Evolutionary conservation across 148 eudicot genomes (phyloP).

Genomic region (Persicaria tinctoria): DNA sequence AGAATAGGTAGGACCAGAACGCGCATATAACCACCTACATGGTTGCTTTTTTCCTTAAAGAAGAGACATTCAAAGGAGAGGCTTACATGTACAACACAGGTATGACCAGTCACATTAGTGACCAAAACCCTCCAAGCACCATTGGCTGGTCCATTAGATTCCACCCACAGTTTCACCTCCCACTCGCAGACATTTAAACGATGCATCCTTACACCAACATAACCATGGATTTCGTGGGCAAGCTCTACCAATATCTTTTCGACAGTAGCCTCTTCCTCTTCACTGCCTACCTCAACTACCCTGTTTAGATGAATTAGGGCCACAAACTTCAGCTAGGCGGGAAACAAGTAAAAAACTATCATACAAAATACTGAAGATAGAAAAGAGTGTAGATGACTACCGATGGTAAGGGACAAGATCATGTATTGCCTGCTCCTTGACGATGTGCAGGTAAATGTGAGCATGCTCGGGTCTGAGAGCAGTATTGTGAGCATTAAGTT

Average conservation of each 20-base stretch:
- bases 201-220: slow-evolving; percentile 82
- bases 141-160: slow-evolving; percentile 71
- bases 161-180: slow-evolving; percentile 91
- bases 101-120: slow-evolving; percentile 88
- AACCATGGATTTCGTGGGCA: slow-evolving; percentile 64
- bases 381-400: slow-evolving; percentile 27
- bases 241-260: slow-evolving; percentile 57
- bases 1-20: background rate
- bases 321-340: background rate
- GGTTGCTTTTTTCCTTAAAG: background rate
- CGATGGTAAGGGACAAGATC: slow-evolving; percentile 82
- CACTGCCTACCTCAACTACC: slow-evolving; percentile 40
- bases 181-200: slow-evolving; percentile 84
- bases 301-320: slow-evolving; percentile 28
- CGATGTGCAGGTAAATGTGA: slow-evolving; percentile 85
- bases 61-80: background rate
- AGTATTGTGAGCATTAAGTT: slow-evolving; percentile 82
- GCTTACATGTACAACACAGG: slow-evolving; percentile 89
- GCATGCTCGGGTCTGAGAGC: slow-evolving; percentile 78
- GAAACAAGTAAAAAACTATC: background rate
- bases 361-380: background rate
- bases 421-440: slow-evolving; percentile 70
- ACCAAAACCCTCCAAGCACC: slow-evolving; percentile 93
- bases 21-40: background rate
- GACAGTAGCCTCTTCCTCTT: slow-evolving; percentile 62